Conservation (phyloP, 805 yeast species). For the Cyberlindnera nakhonratchasimensis region DNA sequence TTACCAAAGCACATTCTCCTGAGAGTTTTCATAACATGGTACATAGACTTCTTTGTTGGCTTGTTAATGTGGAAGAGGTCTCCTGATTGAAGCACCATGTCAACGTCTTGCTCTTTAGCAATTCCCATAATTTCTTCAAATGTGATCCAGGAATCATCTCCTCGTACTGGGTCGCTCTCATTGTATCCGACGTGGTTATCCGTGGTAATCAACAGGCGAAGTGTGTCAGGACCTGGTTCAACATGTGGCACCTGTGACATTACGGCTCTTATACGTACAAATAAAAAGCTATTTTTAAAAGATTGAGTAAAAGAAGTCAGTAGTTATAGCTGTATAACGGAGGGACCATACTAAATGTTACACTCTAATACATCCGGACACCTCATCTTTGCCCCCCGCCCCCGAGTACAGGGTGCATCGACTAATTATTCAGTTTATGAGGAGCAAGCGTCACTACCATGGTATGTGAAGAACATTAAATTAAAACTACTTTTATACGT, state of each 20-base stretch:
- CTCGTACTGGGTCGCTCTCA: slow-evolving; percentile 85
- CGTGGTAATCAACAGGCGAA: slow-evolving; percentile 78
- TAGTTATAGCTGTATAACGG: neutral
- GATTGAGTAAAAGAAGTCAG: no score
- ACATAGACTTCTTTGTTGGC: slow-evolving; percentile 83
- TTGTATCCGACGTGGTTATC: slow-evolving; percentile 96
- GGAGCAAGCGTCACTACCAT: no score
- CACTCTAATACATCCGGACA: neutral
- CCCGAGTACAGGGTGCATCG: no score
- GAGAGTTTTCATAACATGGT: slow-evolving; percentile 71
- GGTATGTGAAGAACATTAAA: no score
- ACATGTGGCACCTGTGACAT: slow-evolving; percentile 37
- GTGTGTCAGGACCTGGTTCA: slow-evolving; percentile 58
- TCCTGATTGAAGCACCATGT: slow-evolving; percentile 88
- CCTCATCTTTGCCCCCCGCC: neutral
- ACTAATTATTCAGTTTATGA: no score
- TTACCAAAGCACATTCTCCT: slow-evolving; percentile 78
- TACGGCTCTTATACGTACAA: no score
- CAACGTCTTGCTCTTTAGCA: slow-evolving; percentile 71
- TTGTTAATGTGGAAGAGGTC: slow-evolving; percentile 89
- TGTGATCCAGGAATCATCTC: slow-evolving; percentile 85
- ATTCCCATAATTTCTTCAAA: slow-evolving; percentile 78
- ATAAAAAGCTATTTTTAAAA: no score
- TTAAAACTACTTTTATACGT: neutral
- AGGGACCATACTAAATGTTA: neutral